Conservation (phyloP, 2,329 filamentous ascomycete genomes). For the Thielaviopsis punctulata region DNA sequence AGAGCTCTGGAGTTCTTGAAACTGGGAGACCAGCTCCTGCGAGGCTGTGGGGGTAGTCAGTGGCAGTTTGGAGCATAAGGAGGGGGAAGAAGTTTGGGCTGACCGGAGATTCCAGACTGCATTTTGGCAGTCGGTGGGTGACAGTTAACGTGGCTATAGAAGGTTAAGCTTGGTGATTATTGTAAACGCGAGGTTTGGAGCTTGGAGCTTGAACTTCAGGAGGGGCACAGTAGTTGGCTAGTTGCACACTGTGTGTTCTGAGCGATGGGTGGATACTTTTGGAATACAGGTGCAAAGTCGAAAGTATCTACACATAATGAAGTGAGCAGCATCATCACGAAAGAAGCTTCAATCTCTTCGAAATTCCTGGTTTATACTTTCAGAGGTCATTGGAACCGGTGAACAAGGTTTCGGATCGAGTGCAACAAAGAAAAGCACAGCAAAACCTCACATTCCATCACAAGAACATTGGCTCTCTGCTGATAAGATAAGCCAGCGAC, state of each 20-base stretch:
- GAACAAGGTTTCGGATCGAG: too few species aligned
- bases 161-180: background rate
- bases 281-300: background rate
- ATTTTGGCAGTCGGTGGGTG: constrained; percentile 25
- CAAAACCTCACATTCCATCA: too few species aligned
- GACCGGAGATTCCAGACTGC: constrained; percentile 68
- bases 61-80: background rate
- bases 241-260: constrained; percentile 1
- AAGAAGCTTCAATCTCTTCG: background rate
- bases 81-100: constrained; percentile 6
- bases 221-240: background rate
- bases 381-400: too few species aligned
- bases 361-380: too few species aligned
- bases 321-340: background rate
- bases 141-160: background rate
- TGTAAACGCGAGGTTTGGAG: background rate
- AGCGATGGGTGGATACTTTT: constrained; percentile 4
- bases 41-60: constrained; percentile 37
- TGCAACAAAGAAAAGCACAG: too few species aligned
- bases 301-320: constrained; percentile 2
- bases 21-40: constrained; percentile 56
- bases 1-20: constrained; percentile 49
- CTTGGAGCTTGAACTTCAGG: constrained; percentile 6
- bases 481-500: constrained; percentile 6
- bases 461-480: too few species aligned